A percentile compares a stretch with the other conserved stretches of the same genome.
Evolutionary conservation across 139 green algal genomes (phyloP).

Genomic region (Picochlorum sp.): DNA sequence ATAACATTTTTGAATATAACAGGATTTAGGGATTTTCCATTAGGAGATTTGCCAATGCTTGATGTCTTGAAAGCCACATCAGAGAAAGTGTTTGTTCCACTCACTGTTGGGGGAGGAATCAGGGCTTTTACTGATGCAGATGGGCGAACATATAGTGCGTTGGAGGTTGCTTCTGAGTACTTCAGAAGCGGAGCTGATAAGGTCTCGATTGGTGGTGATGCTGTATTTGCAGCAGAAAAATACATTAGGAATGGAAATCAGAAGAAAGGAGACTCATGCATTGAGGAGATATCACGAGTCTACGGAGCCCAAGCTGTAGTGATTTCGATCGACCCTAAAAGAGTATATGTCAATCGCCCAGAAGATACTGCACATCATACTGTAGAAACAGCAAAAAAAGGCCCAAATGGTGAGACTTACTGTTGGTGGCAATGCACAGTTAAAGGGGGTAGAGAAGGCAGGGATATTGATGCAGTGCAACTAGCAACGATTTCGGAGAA

Average conservation of each 20-base stretch:
- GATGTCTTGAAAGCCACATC: slow-evolving; percentile 70
- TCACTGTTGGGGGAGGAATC: slow-evolving; percentile 97
- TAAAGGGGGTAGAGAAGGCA: slow-evolving; percentile 80
- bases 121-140: slow-evolving; percentile 74
- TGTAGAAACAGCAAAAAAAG: slow-evolving; percentile 45
- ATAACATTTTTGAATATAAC: slow-evolving; percentile 99
- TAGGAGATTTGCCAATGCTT: slow-evolving; percentile 94
- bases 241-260: slow-evolving; percentile 32
- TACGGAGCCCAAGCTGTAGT: slow-evolving; percentile 86
- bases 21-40: slow-evolving; percentile 81
- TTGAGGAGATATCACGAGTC: slow-evolving; percentile 93
- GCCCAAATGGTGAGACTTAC: slow-evolving; percentile 88
- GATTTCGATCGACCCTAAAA: slow-evolving; percentile 84
- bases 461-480: slow-evolving; percentile 84
- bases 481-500: slow-evolving; percentile 75
- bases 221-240: slow-evolving; percentile 58
- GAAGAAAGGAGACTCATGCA: slow-evolving; percentile 55
- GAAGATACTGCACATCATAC: slow-evolving; percentile 38
- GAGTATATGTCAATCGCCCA: slow-evolving; percentile 74
- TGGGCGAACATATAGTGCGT: slow-evolving; percentile 61
- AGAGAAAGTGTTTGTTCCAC: slow-evolving; percentile 94
- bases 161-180: slow-evolving; percentile 95
- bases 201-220: slow-evolving; percentile 92
- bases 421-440: slow-evolving; percentile 97
- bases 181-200: slow-evolving; percentile 95